These are phyloP conservation scores for Trebouxia sp. DNA, from an alignment of 139 green algal genomes.

Conservation along the genomic window DNA sequence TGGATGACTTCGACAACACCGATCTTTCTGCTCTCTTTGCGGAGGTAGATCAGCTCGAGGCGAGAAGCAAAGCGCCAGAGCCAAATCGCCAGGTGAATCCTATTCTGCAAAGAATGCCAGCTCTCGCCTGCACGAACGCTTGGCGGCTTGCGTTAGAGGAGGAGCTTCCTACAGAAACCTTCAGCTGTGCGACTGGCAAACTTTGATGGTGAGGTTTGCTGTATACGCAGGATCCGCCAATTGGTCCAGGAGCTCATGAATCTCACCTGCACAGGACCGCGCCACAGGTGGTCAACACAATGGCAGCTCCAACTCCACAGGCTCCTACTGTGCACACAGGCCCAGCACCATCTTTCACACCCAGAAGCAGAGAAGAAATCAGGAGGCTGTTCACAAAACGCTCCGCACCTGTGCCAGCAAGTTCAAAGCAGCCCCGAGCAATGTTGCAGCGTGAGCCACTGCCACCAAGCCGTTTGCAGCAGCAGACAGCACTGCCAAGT, in stretches of 20 bases:
- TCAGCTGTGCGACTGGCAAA: too few species aligned
- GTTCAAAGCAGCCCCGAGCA: not conserved
- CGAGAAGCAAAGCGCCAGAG: not conserved
- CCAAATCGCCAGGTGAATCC: not conserved
- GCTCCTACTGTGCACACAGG: not conserved
- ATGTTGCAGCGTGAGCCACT: not conserved
- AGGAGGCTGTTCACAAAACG: not conserved
- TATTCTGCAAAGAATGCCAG: too few species aligned
- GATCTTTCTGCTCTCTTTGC: not conserved
- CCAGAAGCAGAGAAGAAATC: conserved; percentile 18
- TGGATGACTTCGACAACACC: conserved; percentile 4
- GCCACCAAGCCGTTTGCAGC: not conserved
- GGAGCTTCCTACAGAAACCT: too few species aligned
- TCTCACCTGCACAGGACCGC: too few species aligned
- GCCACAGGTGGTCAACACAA: too few species aligned
- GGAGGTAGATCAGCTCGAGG: not conserved
- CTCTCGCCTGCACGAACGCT: too few species aligned
- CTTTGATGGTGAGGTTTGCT: too few species aligned
- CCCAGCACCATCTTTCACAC: not conserved
- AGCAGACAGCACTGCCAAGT: not conserved
- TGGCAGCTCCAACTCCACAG: too few species aligned
- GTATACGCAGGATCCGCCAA: too few species aligned
- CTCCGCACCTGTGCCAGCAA: not conserved
- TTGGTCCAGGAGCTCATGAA: too few species aligned
- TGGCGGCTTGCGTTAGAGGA: too few species aligned